Evolutionary conservation across 164 flowering plant genomes (phyloP).

Genomic region (Magnolia changhungtana): DNA sequence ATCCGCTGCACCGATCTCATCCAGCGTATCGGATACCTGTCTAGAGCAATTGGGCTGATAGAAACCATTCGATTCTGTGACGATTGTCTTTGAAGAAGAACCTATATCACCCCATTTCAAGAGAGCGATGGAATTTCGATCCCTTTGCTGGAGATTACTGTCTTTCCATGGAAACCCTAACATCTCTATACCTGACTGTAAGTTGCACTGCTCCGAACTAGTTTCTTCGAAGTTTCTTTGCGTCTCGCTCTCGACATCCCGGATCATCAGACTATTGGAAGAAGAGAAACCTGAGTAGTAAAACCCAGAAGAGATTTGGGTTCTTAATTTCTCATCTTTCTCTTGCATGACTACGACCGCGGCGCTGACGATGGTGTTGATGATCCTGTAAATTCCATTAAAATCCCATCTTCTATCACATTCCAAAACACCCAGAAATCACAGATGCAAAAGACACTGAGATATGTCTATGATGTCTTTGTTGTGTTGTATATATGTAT

Average conservation of each 20-base stretch:
- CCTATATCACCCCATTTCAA: conserved; percentile 16
- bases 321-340: conserved; percentile 30
- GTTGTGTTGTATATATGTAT: not conserved
- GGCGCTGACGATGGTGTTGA: conserved; percentile 23
- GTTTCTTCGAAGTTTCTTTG: conserved; percentile 4
- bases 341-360: conserved; percentile 9
- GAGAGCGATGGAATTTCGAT: conserved; percentile 18
- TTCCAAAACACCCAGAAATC: not conserved
- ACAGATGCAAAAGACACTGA: not conserved
- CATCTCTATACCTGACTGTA: conserved; percentile 47
- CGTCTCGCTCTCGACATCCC: conserved; percentile 9
- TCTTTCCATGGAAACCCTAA: conserved; percentile 23
- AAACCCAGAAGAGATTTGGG: conserved; percentile 31
- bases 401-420: not conserved
- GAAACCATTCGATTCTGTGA: conserved; percentile 5
- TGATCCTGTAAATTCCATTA: not conserved
- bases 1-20: conserved; percentile 29
- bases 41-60: conserved; percentile 19
- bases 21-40: conserved; percentile 4
- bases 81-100: conserved; percentile 27
- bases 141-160: not conserved
- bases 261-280: not conserved
- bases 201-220: conserved; percentile 13
- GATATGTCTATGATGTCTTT: not conserved
- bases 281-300: conserved; percentile 41